phyloP scores from a whole-genome alignment of 352 stramenopile species.

The Pythium chondricola region DNA sequence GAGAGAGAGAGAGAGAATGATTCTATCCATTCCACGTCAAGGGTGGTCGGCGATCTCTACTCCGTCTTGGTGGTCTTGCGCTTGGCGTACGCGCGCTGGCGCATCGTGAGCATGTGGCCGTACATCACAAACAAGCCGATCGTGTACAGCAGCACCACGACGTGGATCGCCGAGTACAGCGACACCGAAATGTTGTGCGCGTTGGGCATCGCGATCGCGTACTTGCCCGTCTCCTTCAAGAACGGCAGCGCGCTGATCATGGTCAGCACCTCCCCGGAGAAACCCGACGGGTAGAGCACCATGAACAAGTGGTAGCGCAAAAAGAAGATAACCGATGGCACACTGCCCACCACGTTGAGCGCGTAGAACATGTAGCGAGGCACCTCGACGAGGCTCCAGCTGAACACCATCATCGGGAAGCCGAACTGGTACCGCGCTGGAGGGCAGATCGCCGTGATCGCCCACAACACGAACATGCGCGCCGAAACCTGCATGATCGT shows the following conservation, averaged over 20 bases:
- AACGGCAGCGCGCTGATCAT: conserved; percentile 61
- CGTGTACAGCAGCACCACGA: conserved; percentile 64
- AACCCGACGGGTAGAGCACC: conserved; percentile 97
- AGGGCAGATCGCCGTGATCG: conserved; percentile 83
- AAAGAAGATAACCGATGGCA: conserved; percentile 94
- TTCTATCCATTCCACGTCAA: too few species aligned
- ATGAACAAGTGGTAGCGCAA: conserved; percentile 97
- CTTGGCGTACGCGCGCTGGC: conserved; percentile 77
- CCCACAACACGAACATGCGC: conserved; percentile 91
- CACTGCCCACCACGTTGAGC: conserved; percentile 88
- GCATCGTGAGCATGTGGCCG: conserved; percentile 76
- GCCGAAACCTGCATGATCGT: conserved; percentile 89
- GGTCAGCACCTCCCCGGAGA: conserved; percentile 75
- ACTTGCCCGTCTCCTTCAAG: conserved; percentile 41
- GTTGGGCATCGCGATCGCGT: conserved; percentile 73
- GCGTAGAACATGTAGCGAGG: conserved; percentile 98
- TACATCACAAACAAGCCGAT: conserved; percentile 78
- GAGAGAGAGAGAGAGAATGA: too few species aligned
- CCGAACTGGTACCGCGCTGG: conserved; percentile 67
- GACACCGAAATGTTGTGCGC: conserved; percentile 70
- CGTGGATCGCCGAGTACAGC: conserved; percentile 59
- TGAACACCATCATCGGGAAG: conserved; percentile 81
- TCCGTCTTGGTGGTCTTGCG: conserved; percentile 48
- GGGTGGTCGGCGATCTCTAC: too few species aligned
- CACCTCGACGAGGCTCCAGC: conserved; percentile 87